phyloP scores from a whole-genome alignment of 345 rosid species.

The Corchorus capsularis region DNA sequence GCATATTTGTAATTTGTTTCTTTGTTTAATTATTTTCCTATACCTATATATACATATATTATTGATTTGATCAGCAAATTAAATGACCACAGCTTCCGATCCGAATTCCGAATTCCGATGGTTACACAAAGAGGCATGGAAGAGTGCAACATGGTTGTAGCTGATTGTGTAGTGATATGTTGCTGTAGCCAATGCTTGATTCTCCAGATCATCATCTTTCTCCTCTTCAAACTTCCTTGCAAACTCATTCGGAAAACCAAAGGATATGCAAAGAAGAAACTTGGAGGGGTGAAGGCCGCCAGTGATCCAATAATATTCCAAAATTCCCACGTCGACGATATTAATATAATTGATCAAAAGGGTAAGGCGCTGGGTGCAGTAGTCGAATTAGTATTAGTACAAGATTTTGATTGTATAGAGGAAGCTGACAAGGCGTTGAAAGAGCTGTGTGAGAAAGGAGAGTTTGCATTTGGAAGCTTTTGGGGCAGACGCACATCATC shows the following conservation, averaged over 20 bases:
- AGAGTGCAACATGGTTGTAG: constrained; percentile 62
- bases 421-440: constrained; percentile 62
- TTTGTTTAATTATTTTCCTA: too few relatives aligned
- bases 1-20: too few relatives aligned
- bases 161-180: constrained; percentile 72
- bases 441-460: constrained; percentile 57
- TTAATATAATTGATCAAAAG: too few relatives aligned
- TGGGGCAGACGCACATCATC: constrained; percentile 59
- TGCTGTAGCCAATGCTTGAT: constrained; percentile 87
- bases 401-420: constrained; percentile 40
- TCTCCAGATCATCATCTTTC: constrained; percentile 58
- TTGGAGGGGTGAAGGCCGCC: constrained; percentile 14
- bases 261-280: constrained; percentile 51
- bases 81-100: too few relatives aligned
- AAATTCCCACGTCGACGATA: too few relatives aligned
- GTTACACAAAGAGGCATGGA: constrained; percentile 40
- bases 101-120: too few relatives aligned
- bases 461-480: constrained; percentile 90
- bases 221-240: constrained; percentile 58
- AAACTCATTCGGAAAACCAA: constrained; percentile 54
- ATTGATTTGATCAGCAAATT: too few relatives aligned
- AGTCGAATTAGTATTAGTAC: constrained; percentile 14
- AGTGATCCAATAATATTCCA: too few relatives aligned
- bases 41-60: too few relatives aligned
- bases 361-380: too few relatives aligned